Conservation (phyloP, 345 rosid genomes). For the Jatropha curcas region DNA sequence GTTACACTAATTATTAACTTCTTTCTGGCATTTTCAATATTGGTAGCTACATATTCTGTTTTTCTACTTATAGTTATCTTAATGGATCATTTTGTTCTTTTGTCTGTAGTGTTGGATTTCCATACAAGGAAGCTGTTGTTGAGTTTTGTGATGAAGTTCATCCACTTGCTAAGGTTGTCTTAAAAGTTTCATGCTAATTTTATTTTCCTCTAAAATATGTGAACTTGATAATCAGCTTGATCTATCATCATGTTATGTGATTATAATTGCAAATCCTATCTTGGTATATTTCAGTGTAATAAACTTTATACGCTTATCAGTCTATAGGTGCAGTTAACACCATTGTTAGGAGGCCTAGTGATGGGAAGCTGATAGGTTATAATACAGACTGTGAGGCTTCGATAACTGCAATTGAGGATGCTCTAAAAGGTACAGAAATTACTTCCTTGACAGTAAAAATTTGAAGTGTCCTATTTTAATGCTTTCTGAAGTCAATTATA, state of each 20-base stretch:
- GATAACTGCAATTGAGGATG: constrained; percentile 54
- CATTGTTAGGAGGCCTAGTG: constrained; percentile 44
- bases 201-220: background rate
- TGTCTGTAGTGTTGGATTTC: constrained; percentile 48
- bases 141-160: constrained; percentile 48
- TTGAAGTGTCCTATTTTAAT: background rate
- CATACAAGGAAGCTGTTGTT: constrained; percentile 48
- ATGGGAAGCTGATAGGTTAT: constrained; percentile 48
- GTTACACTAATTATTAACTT: background rate
- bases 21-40: background rate
- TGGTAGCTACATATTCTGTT: background rate
- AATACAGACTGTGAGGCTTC: constrained; percentile 50
- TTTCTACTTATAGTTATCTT: background rate
- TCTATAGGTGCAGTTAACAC: constrained; percentile 53
- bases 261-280: background rate
- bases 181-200: background rate
- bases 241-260: background rate
- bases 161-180: constrained; percentile 46
- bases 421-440: constrained; percentile 42
- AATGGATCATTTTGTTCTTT: constrained; percentile 14
- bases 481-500: background rate
- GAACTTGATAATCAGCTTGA: background rate
- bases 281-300: background rate
- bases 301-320: constrained; percentile 16
- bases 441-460: background rate